Evolutionary conservation across 345 rosid genomes (phyloP).

Genomic region (Alliaria petiolata): DNA sequence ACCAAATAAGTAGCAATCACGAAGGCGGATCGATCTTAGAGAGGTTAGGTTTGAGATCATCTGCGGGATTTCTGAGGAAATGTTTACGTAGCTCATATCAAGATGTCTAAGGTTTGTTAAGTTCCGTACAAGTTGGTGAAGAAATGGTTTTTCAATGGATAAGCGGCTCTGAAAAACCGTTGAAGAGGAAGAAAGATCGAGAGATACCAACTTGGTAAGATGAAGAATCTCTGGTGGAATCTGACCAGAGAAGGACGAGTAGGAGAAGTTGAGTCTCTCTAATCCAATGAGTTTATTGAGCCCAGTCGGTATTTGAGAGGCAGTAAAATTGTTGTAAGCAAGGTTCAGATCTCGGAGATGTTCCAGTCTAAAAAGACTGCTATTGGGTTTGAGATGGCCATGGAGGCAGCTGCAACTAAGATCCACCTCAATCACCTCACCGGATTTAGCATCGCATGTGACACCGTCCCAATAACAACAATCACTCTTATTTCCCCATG

Average conservation of each 20-base stretch:
- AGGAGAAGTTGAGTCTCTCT: not conserved
- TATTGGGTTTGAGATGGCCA: not conserved
- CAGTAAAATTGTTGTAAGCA: slow-evolving; percentile 16
- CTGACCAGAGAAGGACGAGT: not conserved
- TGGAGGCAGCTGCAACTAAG: not conserved
- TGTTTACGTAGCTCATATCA: not conserved
- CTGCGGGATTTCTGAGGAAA: not conserved
- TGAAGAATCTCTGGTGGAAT: not conserved
- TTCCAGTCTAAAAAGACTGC: not conserved
- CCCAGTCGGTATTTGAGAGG: not conserved
- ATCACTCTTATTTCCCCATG: not conserved
- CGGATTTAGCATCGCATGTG: not conserved
- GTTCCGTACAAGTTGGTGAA: not conserved
- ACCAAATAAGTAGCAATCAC: not conserved
- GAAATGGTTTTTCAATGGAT: not conserved
- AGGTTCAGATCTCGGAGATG: slow-evolving; percentile 25
- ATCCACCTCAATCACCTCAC: not conserved
- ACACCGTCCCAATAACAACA: slow-evolving; percentile 20
- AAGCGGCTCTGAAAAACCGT: not conserved
- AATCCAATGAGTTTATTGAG: not conserved
- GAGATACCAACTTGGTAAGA: slow-evolving; percentile 9
- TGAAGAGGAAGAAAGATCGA: not conserved
- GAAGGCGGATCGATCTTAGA: not conserved
- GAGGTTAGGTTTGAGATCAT: not conserved
- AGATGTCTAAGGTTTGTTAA: not conserved